Percentiles rank a stretch among this genome's conserved stretches.
Conservation (phyloP, 2,329 filamentous ascomycete genomes). For the Pseudonectria foliicola region DNA sequence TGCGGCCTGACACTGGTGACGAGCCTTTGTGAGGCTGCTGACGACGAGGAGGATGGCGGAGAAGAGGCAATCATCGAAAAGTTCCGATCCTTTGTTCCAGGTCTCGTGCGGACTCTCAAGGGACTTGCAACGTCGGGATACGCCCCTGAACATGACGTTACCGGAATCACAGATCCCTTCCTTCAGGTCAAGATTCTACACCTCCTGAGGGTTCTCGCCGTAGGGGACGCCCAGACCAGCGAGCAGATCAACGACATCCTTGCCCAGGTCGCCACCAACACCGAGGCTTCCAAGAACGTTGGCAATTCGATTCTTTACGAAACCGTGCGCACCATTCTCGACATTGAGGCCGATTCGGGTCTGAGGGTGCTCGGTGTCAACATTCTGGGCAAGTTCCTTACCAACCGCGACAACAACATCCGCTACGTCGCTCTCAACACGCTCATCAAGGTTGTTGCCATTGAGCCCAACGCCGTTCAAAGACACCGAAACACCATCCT, state of each 20-base stretch:
- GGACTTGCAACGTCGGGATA: constrained; percentile 91
- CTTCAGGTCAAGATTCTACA: constrained; percentile 93
- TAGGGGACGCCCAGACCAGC: constrained; percentile 79
- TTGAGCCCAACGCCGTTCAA: constrained; percentile 96
- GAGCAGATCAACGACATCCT: constrained; percentile 99
- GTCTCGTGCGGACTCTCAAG: constrained; percentile 85
- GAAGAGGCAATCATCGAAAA: constrained; percentile 85
- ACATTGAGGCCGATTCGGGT: constrained; percentile 96
- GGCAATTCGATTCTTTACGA: constrained; percentile 98
- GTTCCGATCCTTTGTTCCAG: constrained; percentile 79
- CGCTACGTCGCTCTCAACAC: constrained; percentile 97
- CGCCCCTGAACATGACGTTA: constrained; percentile 95
- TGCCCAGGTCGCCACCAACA: constrained; percentile 95
- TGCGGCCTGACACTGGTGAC: constrained; percentile 87
- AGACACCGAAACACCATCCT: constrained; percentile 95
- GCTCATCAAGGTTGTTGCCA: constrained; percentile 93
- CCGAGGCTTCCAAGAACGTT: constrained; percentile 95
- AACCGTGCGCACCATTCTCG: constrained; percentile 90
- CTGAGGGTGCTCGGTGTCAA: constrained; percentile 93
- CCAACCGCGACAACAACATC: constrained; percentile 99
- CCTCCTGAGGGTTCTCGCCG: constrained; percentile 75
- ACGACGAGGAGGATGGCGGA: constrained; percentile 71
- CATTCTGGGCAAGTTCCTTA: constrained; percentile 94
- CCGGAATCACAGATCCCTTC: constrained; percentile 95
- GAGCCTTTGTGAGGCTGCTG: constrained; percentile 85